These are phyloP conservation scores for Diaporthe vaccinii DNA, from an alignment of 2,329 filamentous ascomycete species.

Conservation along the genomic window DNA sequence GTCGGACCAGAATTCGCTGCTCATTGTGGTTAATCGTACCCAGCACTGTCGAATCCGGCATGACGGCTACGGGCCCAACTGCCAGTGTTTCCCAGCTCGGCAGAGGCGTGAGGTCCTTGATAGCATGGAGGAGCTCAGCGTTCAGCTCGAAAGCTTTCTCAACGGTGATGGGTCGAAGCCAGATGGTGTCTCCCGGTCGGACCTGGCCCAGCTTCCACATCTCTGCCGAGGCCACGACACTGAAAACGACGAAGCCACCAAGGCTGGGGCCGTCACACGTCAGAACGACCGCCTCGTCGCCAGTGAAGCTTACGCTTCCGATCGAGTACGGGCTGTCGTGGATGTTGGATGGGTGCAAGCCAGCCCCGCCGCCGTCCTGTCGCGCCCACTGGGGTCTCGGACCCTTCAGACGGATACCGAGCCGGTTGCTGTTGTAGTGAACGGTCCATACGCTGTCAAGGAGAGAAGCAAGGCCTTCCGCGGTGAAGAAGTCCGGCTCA, in stretches of 20 bases:
- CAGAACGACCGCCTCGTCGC: background rate
- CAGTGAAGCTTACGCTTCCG: conserved; percentile 8
- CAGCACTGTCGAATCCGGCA: background rate
- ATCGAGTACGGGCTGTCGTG: conserved; percentile 19
- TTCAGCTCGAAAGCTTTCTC: background rate
- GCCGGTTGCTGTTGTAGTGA: conserved; percentile 14
- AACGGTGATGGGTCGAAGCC: background rate
- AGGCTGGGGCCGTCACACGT: background rate
- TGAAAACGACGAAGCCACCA: conserved; percentile 5
- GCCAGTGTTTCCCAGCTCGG: background rate
- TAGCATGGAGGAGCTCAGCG: background rate
- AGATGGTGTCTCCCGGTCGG: background rate
- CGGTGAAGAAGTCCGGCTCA: background rate
- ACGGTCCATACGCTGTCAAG: background rate
- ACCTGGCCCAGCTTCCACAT: conserved; percentile 23
- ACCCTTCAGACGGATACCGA: background rate
- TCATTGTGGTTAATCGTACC: background rate
- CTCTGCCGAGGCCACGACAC: conserved; percentile 1
- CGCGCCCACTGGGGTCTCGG: conserved; percentile 1
- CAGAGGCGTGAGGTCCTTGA: background rate
- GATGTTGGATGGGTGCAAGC: conserved; percentile 13
- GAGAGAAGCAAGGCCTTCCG: background rate
- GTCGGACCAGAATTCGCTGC: background rate
- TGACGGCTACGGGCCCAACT: too few species aligned
- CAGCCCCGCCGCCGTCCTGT: background rate